Base-by-base conservation (phyloP, 2,329 filamentous ascomycete species). In the Thielaviopsis ethacetica region DNA sequence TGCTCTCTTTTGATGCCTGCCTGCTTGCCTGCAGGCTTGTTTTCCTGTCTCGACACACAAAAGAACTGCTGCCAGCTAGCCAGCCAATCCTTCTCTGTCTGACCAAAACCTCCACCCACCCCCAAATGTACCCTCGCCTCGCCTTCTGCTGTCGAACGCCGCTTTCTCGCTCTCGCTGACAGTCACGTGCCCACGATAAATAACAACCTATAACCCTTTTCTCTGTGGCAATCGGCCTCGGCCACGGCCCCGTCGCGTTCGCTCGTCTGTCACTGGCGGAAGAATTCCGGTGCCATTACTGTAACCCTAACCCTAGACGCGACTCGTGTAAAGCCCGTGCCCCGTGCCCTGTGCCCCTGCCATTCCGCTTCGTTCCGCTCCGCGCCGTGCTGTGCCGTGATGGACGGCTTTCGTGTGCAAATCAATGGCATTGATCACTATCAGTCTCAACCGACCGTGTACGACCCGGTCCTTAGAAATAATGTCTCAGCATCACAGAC, bases 401-500 rank as follows among this genome's bases (percentile, higher is more conserved):
- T 61, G 59, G 27, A 53, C 10, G 51, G 21, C 5, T 97, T 98
- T 73, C 86, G 88, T 65, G 83, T 98, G 68, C 86, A 91, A 66
- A 76, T 98, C 68, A 96, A 98, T 70, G 95, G 89, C 74, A 85
- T 98, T 73, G 93, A 98, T 72, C 85, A 93, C 70, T 98, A 97
- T 70, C 90, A 95, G 72, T 81, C 84, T 49, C 76, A 76, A 12
- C 86, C 90, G 19, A 87, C 89, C 56, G 78, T 79, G 64, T 85
- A 93, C 69, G 91, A 97, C 71, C 89, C 91, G 63, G 78, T 82
- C 62, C 77, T 96, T 63, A 82, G 85, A 62, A 82, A 81, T 64
- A 80, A 82, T 68, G 73, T 82, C 63, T 79, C 74, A 26, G 75
- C 74, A 54, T 80, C 77, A 21, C 78, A 83, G 65, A 72, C 79